Evolutionary conservation across 805 yeast genomes (phyloP), one percentile per base, ranked within the genome.

Genomic region (Yarrowia yakushimensis): DNA sequence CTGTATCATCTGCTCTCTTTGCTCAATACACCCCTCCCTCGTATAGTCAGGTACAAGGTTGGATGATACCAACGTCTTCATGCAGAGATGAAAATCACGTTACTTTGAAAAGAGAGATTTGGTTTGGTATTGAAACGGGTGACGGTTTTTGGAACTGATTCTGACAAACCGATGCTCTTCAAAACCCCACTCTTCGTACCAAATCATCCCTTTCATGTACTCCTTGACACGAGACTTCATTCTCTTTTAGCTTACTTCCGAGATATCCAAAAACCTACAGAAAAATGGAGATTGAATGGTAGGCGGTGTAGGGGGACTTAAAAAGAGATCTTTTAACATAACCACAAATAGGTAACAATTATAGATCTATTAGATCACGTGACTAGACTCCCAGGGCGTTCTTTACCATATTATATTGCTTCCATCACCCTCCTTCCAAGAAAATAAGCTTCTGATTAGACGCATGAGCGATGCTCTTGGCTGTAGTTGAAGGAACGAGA

Each of bases 211-310:
- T 43, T 41, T 8, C 12, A 15, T 4, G 17, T 4, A 10, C 50
- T 13, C 52, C 52, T 45, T 30, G 36, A 30, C 36, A 45, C 52
- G 52, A 45, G 36, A 28, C 36, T 30, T 45, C 30, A 8, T 25
- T 27, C 7, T 45, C 52, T 28, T 45, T 45, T 45, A 45, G 36
- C 52, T 45, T 45, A 45, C 52, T 28, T 45, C 52, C 52, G 52
- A 27, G 52, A 45, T 45, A 45, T 45, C 23, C 52, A 17, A 30
- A 12, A 45, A 45, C 52, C 36, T 45, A 45, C 52, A 13, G n/a
- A 30, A 28, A 18, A 45, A 22, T 27, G 23, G 10, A n/a, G n/a
- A n/a, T n/a, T n/a, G n/a, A n/a, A n/a, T n/a, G n/a, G n/a, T n/a
- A n/a, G n/a, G n/a, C n/a, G n/a, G n/a, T n/a, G n/a, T n/a, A n/a